phyloP scores from a whole-genome alignment of 805 yeast genomes.

The Candida andamanensis region DNA sequence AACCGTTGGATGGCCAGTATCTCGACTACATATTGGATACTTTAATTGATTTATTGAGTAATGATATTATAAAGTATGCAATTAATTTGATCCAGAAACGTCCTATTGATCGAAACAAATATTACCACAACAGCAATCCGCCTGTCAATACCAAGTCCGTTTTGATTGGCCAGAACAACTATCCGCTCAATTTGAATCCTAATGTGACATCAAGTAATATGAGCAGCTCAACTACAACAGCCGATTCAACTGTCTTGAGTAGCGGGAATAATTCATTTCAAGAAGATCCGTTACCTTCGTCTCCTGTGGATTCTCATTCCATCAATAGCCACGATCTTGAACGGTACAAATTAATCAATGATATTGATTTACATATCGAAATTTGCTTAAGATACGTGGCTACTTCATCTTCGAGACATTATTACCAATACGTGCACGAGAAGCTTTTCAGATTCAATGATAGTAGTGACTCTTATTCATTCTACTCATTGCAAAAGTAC shows the following conservation, averaged over 20 bases:
- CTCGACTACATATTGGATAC: conserved; percentile 23
- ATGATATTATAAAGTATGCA: conserved; percentile 23
- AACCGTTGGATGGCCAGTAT: conserved; percentile 15
- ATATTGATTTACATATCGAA: conserved; percentile 30
- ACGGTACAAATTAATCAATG: conserved; percentile 9
- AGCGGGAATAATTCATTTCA: conserved; percentile 1
- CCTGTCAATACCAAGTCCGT: background rate
- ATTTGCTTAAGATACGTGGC: conserved; percentile 30
- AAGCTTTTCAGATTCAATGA: conserved; percentile 20
- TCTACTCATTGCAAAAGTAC: conserved; percentile 21
- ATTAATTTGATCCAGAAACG: conserved; percentile 21
- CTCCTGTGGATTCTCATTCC: no score
- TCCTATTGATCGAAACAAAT: conserved; percentile 10
- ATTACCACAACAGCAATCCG: conserved; percentile 2
- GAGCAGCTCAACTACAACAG: background rate
- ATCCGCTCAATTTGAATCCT: background rate
- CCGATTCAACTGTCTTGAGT: conserved; percentile 2
- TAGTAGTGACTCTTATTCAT: conserved; percentile 23
- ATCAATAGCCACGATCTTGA: conserved; percentile 1
- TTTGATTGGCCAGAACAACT: background rate
- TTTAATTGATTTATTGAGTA: conserved; percentile 25
- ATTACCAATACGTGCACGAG: conserved; percentile 20
- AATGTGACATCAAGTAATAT: background rate
- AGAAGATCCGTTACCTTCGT: background rate
- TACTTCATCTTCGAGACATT: conserved; percentile 30